Conservation (phyloP, 208 protist species). For the Wallacemonas sp. region DNA sequence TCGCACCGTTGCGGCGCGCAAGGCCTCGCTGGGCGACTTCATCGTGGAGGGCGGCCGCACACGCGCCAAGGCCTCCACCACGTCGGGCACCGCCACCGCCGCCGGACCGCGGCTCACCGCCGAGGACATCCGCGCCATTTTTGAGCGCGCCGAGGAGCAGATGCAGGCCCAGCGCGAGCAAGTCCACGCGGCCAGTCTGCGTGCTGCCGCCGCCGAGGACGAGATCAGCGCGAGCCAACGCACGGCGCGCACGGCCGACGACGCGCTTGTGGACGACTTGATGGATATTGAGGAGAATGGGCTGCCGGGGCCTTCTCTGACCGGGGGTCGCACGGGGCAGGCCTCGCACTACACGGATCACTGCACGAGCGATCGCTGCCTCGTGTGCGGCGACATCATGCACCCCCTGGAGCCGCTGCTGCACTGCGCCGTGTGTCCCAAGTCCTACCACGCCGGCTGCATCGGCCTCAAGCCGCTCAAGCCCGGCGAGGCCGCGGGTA, state of each 20-base stretch:
- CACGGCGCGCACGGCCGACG: slow-evolving; percentile 23
- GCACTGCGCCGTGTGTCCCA: slow-evolving; percentile 79
- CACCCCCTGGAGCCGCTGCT: slow-evolving; percentile 77
- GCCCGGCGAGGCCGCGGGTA: slow-evolving; percentile 26
- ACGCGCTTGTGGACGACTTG: slow-evolving; percentile 57
- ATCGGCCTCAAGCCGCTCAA: slow-evolving; percentile 44
- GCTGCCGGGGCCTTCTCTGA: slow-evolving; percentile 16
- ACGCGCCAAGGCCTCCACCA: background rate
- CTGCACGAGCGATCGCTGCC: slow-evolving; percentile 57
- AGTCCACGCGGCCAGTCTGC: too few relatives aligned
- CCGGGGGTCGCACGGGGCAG: background rate
- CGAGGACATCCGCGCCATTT: slow-evolving; percentile 58
- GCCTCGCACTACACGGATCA: slow-evolving; percentile 13
- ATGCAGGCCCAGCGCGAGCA: slow-evolving; percentile 7
- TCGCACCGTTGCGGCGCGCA: slow-evolving; percentile 88
- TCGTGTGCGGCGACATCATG: slow-evolving; percentile 81
- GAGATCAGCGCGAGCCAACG: background rate
- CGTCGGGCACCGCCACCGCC: background rate
- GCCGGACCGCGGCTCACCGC: slow-evolving; percentile 27
- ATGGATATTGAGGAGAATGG: slow-evolving; percentile 47
- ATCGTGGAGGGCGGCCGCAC: slow-evolving; percentile 77
- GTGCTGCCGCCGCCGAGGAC: too few relatives aligned
- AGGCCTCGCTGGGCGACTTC: slow-evolving; percentile 94
- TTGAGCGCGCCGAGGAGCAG: slow-evolving; percentile 32
- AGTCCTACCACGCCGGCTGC: slow-evolving; percentile 85